phyloP scores from a whole-genome alignment of 495 filamentous ascomycete species.

The Podospora tetraspora region DNA sequence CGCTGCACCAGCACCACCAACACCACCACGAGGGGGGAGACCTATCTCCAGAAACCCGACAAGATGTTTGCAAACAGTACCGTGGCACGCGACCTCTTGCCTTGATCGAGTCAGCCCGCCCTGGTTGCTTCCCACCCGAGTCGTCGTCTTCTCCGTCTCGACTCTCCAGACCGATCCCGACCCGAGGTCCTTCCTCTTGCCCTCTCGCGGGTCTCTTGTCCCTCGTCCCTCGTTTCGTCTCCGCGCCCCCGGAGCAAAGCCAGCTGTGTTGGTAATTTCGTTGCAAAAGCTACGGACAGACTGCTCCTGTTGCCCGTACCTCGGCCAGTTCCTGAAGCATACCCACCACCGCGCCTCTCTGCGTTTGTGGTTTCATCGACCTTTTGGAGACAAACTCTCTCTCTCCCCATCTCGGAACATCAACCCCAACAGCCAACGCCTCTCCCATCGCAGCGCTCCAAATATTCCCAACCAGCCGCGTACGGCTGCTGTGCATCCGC shows the following conservation, averaged over 20 bases:
- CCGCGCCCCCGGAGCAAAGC: background rate
- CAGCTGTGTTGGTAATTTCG: background rate
- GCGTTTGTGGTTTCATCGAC: background rate
- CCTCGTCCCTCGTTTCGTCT: background rate
- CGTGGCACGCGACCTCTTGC: constrained; percentile 20
- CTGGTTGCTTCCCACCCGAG: background rate
- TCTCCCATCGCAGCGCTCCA: background rate
- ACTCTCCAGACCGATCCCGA: background rate
- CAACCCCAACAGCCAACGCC: background rate
- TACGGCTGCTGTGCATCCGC: background rate
- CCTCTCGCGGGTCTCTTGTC: background rate
- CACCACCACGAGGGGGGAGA: background rate
- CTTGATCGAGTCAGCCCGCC: background rate
- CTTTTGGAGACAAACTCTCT: background rate
- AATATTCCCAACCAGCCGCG: background rate
- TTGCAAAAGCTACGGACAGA: background rate
- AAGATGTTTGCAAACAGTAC: background rate
- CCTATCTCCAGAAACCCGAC: background rate
- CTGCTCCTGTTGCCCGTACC: background rate
- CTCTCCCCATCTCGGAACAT: background rate
- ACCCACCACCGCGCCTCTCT: background rate
- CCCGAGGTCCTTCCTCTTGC: background rate
- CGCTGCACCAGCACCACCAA: background rate
- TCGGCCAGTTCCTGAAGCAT: background rate
- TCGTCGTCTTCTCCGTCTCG: background rate